Percentiles rank a stretch among this genome's conserved stretches.
These are phyloP conservation scores for Fusarium metavorans DNA, from an alignment of 2,329 filamentous ascomycete species.

Conservation along the genomic window DNA sequence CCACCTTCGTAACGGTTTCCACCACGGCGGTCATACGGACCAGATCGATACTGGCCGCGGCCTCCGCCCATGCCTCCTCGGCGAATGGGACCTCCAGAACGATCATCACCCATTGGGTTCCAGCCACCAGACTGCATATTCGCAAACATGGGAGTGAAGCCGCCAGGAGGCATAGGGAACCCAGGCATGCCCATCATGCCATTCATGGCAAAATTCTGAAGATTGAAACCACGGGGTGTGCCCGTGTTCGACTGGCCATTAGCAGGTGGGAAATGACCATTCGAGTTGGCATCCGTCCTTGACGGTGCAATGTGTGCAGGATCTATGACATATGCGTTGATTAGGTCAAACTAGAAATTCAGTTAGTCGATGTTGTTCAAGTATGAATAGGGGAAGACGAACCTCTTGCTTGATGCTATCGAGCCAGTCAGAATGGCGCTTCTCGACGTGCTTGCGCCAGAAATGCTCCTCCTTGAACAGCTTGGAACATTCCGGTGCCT, in stretches of 20 bases:
- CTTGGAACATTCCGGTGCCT: constrained; percentile 95
- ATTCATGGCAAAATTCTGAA: constrained; percentile 77
- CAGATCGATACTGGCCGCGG: constrained; percentile 70
- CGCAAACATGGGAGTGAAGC: constrained; percentile 68
- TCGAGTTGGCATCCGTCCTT: constrained; percentile 92
- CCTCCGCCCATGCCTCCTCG: constrained; percentile 69
- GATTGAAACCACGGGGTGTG: constrained; percentile 91
- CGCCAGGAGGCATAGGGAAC: constrained; percentile 64
- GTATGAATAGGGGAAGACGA: constrained; percentile 51
- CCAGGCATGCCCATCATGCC: constrained; percentile 70
- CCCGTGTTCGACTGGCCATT: constrained; percentile 82
- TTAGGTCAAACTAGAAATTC: constrained; percentile 77
- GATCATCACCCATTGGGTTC: constrained; percentile 65
- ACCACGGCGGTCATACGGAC: constrained; percentile 79
- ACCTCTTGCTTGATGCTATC: constrained; percentile 86
- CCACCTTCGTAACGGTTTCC: constrained; percentile 65
- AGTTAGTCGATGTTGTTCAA: constrained; percentile 18
- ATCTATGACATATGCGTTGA: constrained; percentile 95
- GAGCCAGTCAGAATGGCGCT: constrained; percentile 91
- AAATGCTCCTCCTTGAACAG: constrained; percentile 97
- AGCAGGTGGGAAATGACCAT: constrained; percentile 90
- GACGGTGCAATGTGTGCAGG: constrained; percentile 95
- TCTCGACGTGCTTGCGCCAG: constrained; percentile 98
- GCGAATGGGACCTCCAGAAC: constrained; percentile 75
- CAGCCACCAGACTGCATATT: constrained; percentile 62